Evolutionary conservation across 495 filamentous ascomycete genomes (phyloP).

Genomic region (Durotheca rogersii): DNA sequence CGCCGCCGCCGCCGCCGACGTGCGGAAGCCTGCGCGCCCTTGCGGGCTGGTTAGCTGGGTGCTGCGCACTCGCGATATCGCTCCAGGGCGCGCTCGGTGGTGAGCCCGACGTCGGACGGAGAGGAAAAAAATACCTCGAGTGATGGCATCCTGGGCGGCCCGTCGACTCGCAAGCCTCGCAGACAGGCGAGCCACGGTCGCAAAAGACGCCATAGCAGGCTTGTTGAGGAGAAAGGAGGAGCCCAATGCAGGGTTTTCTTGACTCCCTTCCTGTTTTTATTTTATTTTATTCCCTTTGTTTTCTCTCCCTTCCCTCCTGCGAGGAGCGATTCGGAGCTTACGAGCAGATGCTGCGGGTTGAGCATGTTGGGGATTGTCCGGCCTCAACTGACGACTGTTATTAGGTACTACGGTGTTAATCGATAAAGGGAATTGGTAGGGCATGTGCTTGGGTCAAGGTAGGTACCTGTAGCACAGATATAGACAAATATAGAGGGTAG

Average conservation of each 20-base stretch:
- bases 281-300: conserved; percentile 20
- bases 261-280: neutral
- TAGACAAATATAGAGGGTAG: no score
- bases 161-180: conserved; percentile 48
- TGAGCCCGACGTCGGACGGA: conserved; percentile 4
- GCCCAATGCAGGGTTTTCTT: conserved; percentile 41
- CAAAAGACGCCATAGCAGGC: conserved; percentile 54
- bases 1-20: conserved; percentile 57
- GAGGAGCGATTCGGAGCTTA: conserved; percentile 28
- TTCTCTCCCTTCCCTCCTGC: conserved; percentile 4
- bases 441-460: no score
- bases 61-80: no score
- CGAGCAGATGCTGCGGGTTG: conserved; percentile 17
- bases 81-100: no score
- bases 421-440: no score
- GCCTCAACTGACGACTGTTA: conserved; percentile 24
- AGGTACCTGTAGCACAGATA: no score
- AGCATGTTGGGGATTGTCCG: conserved; percentile 38
- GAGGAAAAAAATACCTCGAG: conserved; percentile 47
- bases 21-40: conserved; percentile 57
- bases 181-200: conserved; percentile 52
- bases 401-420: no score
- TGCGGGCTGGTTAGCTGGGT: conserved; percentile 2
- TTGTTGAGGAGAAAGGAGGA: conserved; percentile 25
- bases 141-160: conserved; percentile 50